Conservation (phyloP, 768 basidiomycete genomes). For the Lepiota brunneoincarnata region DNA sequence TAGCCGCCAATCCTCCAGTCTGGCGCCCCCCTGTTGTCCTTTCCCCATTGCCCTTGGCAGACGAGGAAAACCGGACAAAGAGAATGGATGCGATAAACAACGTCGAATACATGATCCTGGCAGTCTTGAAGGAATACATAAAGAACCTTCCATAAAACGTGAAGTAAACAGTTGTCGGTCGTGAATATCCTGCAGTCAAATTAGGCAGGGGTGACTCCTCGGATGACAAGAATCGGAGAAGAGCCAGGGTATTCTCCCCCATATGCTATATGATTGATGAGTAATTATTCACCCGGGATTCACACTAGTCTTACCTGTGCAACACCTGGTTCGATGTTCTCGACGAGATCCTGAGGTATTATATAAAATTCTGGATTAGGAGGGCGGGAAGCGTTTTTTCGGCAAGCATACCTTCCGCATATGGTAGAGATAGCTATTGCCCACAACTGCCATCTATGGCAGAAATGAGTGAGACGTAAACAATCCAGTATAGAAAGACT, state of each 20-base stretch:
- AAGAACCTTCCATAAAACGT: constrained; percentile 70
- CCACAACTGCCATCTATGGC: constrained; percentile 83
- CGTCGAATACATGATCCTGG: constrained; percentile 57
- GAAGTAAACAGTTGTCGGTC: constrained; percentile 76
- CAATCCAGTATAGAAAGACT: constrained; percentile 20
- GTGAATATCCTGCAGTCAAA: constrained; percentile 47
- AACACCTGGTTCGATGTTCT: constrained; percentile 82
- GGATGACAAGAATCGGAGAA: constrained; percentile 73
- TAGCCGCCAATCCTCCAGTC: constrained; percentile 42
- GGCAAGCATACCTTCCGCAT: constrained; percentile 66
- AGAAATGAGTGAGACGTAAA: constrained; percentile 3
- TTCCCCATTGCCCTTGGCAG: constrained; percentile 19
- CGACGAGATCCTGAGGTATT: constrained; percentile 61
- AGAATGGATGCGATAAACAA: constrained; percentile 46
- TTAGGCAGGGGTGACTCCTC: constrained; percentile 65
- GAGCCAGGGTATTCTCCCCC: constrained; percentile 82
- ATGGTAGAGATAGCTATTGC: constrained; percentile 92
- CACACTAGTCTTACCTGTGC: constrained; percentile 43
- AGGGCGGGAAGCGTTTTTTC: neutral
- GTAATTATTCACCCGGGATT: neutral
- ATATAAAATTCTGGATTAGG: neutral
- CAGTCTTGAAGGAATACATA: constrained; percentile 72
- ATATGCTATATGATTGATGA: constrained; percentile 57
- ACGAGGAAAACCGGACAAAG: constrained; percentile 37
- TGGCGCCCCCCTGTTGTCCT: constrained; percentile 26